Evolutionary conservation across 1,284 basidiomycete genomes (phyloP).

Genomic region (Ustilago crameri): DNA sequence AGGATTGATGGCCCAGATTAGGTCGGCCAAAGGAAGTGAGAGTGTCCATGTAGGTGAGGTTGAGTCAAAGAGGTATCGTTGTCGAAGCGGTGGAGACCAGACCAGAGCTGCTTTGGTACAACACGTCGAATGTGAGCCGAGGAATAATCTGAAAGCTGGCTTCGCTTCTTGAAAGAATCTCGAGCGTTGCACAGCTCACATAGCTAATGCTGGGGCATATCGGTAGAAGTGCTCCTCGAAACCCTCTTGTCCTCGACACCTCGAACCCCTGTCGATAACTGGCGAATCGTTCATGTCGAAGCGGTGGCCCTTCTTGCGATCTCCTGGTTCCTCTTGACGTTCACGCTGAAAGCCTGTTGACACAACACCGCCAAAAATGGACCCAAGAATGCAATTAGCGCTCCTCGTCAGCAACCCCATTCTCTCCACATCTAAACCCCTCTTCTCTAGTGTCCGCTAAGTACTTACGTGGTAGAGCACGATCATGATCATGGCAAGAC

Average conservation of each 20-base stretch:
- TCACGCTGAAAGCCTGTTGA: slow-evolving; percentile 41
- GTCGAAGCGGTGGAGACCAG: no score
- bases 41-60: slow-evolving; percentile 9
- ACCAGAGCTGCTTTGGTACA: no score
- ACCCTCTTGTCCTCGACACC: no score
- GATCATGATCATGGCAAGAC: slow-evolving; percentile 62
- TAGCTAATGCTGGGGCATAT: no score
- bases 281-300: slow-evolving; percentile 17
- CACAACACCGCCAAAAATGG: neutral
- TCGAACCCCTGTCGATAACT: no score
- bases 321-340: slow-evolving; percentile 50
- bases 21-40: neutral
- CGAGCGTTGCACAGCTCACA: no score
- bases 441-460: no score
- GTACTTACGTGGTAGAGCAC: slow-evolving; percentile 62
- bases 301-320: slow-evolving; percentile 18
- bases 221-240: no score
- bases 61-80: neutral
- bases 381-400: neutral
- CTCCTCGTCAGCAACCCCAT: neutral
- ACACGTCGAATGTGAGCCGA: no score
- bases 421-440: neutral
- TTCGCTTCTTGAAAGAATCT: no score
- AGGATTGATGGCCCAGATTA: neutral
- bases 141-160: no score